Base-by-base conservation (phyloP, 371 early-diverging fungal species). In the Mucor racemosus region DNA sequence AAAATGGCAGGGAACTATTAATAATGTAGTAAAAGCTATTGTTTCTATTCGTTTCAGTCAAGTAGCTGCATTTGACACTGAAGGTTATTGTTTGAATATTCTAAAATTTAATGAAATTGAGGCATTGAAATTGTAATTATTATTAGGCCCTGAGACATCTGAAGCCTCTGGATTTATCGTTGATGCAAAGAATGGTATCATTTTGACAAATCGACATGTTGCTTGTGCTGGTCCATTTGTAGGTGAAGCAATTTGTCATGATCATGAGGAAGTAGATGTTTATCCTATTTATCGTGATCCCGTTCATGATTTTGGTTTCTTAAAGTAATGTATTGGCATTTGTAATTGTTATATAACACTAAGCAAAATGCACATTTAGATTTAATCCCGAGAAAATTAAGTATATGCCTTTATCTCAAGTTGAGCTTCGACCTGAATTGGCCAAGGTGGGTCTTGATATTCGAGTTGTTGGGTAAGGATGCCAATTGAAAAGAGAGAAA, bases 91-190 rank as follows among this genome's bases (percentile, higher is more conserved):
- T 26, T 26, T 26, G 26, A 26, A 26, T 26, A 26, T 26, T 26
- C 26, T 26, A 26, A 26, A 26, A 26, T 26, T 3, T 26, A 26
- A 1, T 26, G 11, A 11, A 2, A 26, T 11, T 5, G 26, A 26
- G 50, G 13, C 26, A 50, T 50, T 50, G 21, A 50, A 10, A 26
- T 5, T 6, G 9, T 10, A 26, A 21, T 2, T 9, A 5, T 64
- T 14, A 0, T 10, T 68, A 83, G 82, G 78, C 7, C 74, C 83
- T 17, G 80, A 78, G 58, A 78, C 78, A 8, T 82, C 83, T 31
- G 80, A 82, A 44, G 97, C 98, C 1, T 91, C 98, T 9, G 98
- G 98, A 11, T 97, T 97, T 74, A 90, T 98, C 11, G 97, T 98
- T 1, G 97, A 98, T 69, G 93, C 92, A 7, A 67, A 87, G 65